A percentile compares a stretch with the other conserved stretches of the same genome.
Conservation (phyloP, 2,329 filamentous ascomycete species). For the Ceratocystis variospora region DNA sequence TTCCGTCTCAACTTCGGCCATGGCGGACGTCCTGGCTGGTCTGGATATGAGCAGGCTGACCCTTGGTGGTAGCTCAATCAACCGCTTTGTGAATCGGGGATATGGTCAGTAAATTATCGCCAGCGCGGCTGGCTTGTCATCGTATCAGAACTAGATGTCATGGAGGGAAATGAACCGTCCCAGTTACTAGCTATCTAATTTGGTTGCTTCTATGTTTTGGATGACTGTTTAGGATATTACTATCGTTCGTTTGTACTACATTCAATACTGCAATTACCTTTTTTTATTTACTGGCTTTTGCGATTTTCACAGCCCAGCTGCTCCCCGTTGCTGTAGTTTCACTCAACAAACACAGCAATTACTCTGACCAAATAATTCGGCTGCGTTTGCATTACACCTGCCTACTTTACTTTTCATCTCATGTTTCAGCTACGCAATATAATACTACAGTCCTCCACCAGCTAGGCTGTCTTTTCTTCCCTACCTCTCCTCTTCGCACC, state of each 20-base stretch:
- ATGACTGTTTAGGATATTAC: neutral
- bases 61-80: conserved; percentile 19
- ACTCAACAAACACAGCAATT: neutral
- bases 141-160: neutral
- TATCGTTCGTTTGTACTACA: neutral
- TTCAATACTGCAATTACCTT: neutral
- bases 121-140: neutral
- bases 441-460: neutral
- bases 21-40: conserved; percentile 63
- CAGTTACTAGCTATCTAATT: neutral
- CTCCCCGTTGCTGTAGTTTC: neutral
- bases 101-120: neutral
- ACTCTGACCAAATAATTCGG: neutral
- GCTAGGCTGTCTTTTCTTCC: neutral
- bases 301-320: neutral
- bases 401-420: neutral
- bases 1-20: conserved; percentile 65
- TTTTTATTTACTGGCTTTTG: neutral
- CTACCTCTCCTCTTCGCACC: neutral
- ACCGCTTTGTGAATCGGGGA: conserved; percentile 17
- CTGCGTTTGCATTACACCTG: neutral
- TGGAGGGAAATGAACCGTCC: neutral
- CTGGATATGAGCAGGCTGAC: conserved; percentile 41
- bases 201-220: neutral
- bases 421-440: neutral